Conservation (phyloP, 768 basidiomycete genomes). For the Agaricus blazei region DNA sequence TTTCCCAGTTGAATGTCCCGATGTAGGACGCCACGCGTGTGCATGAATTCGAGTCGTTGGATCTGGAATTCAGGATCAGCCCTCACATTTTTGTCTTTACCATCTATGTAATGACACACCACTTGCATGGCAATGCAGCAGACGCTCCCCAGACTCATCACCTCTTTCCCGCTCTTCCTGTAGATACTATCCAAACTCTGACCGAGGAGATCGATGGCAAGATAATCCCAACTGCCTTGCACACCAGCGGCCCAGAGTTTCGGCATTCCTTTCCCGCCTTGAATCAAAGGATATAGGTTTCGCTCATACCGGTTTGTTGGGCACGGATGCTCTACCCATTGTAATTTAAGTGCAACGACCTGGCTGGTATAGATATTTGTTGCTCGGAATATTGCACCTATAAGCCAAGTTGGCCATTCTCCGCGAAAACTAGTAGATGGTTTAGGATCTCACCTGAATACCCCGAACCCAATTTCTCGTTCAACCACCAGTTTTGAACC, state of each 20-base stretch:
- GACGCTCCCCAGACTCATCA: conserved; percentile 66
- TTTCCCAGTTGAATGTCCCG: conserved; percentile 81
- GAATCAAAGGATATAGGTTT: conserved; percentile 60
- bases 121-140: conserved; percentile 75
- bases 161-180: conserved; percentile 47
- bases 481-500: conserved; percentile 62
- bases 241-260: conserved; percentile 60
- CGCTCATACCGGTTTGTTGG: conserved; percentile 75
- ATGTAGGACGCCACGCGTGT: conserved; percentile 65
- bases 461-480: conserved; percentile 60
- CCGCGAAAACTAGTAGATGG: not conserved
- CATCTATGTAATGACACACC: conserved; percentile 33
- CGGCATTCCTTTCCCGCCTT: conserved; percentile 72
- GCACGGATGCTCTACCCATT: conserved; percentile 64
- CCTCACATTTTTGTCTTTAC: not conserved
- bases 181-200: conserved; percentile 61
- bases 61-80: conserved; percentile 40
- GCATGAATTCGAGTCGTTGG: conserved; percentile 69
- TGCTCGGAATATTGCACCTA: conserved; percentile 71
- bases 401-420: not conserved
- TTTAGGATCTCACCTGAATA: conserved; percentile 52
- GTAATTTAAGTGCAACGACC: conserved; percentile 71
- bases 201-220: conserved; percentile 75
- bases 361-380: conserved; percentile 49
- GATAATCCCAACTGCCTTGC: conserved; percentile 58